Evolutionary conservation across 2,329 filamentous ascomycete genomes (phyloP).

Genomic region (Colletotrichum chlorophyti): DNA sequence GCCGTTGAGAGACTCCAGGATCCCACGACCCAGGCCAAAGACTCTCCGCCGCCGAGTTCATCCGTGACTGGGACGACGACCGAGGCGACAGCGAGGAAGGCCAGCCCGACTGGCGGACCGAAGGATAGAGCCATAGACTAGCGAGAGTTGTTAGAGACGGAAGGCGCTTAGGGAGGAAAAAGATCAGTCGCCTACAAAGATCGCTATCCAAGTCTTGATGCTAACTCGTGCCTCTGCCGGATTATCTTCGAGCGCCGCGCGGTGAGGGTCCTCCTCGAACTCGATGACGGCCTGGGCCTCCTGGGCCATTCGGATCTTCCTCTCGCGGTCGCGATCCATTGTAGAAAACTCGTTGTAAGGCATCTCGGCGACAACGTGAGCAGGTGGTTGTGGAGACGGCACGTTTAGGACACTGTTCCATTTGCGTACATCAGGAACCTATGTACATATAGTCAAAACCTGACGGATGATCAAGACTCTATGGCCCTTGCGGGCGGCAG

Average conservation of each 20-base stretch:
- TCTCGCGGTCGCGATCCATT: slow-evolving; percentile 15
- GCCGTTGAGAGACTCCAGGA: slow-evolving; percentile 28
- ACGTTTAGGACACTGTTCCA: too few species aligned
- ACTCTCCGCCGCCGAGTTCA: slow-evolving; percentile 19
- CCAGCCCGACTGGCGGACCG: slow-evolving; percentile 22
- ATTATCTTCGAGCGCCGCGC: slow-evolving; percentile 28
- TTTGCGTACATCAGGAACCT: too few species aligned
- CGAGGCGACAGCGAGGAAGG: slow-evolving; percentile 20
- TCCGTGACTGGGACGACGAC: slow-evolving; percentile 20
- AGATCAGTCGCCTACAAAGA: slow-evolving; percentile 7
- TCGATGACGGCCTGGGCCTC: slow-evolving; percentile 22
- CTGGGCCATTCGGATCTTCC: slow-evolving; percentile 35
- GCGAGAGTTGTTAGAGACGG: background rate
- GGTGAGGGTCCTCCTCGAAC: slow-evolving; percentile 28
- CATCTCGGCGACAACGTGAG: background rate
- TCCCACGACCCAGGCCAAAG: slow-evolving; percentile 24
- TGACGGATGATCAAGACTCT: background rate
- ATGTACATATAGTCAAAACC: too few species aligned
- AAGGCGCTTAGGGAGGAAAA: too few species aligned
- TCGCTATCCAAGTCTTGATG: slow-evolving; percentile 27
- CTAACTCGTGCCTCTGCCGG: slow-evolving; percentile 17
- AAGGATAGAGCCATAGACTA: slow-evolving; percentile 26
- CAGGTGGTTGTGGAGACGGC: background rate
- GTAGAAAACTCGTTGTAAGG: slow-evolving; percentile 11
- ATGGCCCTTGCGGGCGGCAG: background rate